These are phyloP conservation scores for Iris macrosiphon DNA, from an alignment of 106 monocot species.

Conservation along the genomic window DNA sequence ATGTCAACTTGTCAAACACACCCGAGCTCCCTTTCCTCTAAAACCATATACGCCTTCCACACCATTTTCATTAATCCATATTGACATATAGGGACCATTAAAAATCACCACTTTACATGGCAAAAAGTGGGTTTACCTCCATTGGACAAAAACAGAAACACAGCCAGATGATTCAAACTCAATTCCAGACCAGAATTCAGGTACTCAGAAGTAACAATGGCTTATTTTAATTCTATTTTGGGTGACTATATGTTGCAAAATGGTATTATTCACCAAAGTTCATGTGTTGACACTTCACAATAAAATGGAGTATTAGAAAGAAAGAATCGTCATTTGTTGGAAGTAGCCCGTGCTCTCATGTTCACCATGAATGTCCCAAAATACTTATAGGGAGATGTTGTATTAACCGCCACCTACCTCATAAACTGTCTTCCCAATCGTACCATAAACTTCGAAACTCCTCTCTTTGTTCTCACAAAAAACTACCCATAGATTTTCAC, in stretches of 20 bases:
- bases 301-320: no score
- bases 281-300: no score
- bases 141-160: neutral
- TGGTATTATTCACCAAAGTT: no score
- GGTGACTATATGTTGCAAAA: no score
- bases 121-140: neutral
- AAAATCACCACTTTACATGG: neutral
- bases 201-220: neutral
- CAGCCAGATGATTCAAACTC: neutral
- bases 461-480: neutral
- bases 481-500: neutral
- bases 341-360: neutral
- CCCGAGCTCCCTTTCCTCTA: neutral
- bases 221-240: no score
- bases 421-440: neutral
- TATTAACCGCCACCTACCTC: neutral
- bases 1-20: neutral
- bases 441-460: neutral
- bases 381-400: neutral
- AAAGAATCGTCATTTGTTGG: neutral
- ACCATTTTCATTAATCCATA: neutral
- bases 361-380: conserved; percentile 3
- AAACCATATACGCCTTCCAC: no score
- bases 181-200: neutral
- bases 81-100: neutral